Conservation (phyloP, 2,329 filamentous ascomycete species). For the Aureobasidium sp. region DNA sequence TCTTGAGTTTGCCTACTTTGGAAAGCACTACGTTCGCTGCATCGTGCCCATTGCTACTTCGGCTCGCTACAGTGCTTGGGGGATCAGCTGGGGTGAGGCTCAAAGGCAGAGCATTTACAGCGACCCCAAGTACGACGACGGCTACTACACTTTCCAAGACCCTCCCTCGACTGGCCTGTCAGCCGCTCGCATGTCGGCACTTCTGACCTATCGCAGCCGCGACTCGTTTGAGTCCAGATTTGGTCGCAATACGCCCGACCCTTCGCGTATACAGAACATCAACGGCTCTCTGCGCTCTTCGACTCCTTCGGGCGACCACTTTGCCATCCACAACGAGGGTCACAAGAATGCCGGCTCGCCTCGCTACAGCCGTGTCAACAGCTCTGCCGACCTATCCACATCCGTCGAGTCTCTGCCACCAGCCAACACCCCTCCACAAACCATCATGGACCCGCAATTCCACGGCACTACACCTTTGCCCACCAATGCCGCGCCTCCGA, state of each 20-base stretch:
- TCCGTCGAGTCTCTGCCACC: slow-evolving; percentile 23
- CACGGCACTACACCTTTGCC: slow-evolving; percentile 34
- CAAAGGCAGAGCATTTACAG: slow-evolving; percentile 93
- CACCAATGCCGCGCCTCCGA: slow-evolving; percentile 25
- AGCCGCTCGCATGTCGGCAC: slow-evolving; percentile 91
- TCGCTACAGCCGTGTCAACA: slow-evolving; percentile 35
- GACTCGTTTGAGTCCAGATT: slow-evolving; percentile 97
- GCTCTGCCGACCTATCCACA: slow-evolving; percentile 20
- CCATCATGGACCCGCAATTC: slow-evolving; percentile 41
- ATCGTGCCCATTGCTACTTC: slow-evolving; percentile 82
- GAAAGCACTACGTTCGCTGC: slow-evolving; percentile 72
- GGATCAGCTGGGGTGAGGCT: slow-evolving; percentile 84
- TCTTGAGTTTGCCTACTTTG: slow-evolving; percentile 87
- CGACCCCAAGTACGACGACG: slow-evolving; percentile 96
- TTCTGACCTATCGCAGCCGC: slow-evolving; percentile 90
- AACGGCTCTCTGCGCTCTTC: slow-evolving; percentile 51
- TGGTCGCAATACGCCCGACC: slow-evolving; percentile 84
- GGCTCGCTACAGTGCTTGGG: slow-evolving; percentile 78
- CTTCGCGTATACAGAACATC: slow-evolving; percentile 75
- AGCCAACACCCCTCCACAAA: slow-evolving; percentile 20
- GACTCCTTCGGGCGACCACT: slow-evolving; percentile 40
- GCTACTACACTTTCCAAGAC: slow-evolving; percentile 84
- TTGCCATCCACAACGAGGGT: slow-evolving; percentile 48
- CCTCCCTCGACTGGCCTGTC: slow-evolving; percentile 81
- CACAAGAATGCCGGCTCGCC: slow-evolving; percentile 43